phyloP scores from a whole-genome alignment of 106 monocot species.

The Dendrobium officinale region DNA sequence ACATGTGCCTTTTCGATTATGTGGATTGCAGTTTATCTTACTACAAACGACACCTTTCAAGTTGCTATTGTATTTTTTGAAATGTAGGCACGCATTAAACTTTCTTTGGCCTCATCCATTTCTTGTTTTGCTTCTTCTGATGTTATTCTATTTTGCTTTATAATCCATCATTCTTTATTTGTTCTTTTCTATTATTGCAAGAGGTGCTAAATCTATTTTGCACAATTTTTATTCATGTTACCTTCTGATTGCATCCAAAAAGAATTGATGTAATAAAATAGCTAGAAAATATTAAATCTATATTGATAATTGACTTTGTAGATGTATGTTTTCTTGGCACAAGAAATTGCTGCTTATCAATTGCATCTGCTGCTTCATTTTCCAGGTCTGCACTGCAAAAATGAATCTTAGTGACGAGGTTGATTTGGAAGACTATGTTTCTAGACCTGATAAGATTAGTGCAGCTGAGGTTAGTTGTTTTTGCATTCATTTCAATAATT shows the following conservation, averaged over 20 bases:
- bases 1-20: neutral
- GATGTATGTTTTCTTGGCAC: neutral
- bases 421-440: conserved; percentile 99
- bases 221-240: neutral
- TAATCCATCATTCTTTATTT: neutral
- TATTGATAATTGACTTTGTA: neutral
- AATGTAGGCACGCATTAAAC: neutral
- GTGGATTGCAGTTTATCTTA: neutral
- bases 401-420: conserved; percentile 99
- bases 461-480: conserved; percentile 85
- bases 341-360: neutral
- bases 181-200: neutral
- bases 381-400: conserved; percentile 92
- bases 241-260: neutral
- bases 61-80: neutral
- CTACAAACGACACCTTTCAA: neutral
- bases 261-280: neutral
- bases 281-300: neutral
- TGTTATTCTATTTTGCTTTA: neutral
- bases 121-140: neutral
- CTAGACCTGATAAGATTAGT: conserved; percentile 96
- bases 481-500: neutral
- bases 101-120: neutral
- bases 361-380: neutral
- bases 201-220: neutral